Conservation (phyloP, 345 rosid species). For the Pistacia integerrima region DNA sequence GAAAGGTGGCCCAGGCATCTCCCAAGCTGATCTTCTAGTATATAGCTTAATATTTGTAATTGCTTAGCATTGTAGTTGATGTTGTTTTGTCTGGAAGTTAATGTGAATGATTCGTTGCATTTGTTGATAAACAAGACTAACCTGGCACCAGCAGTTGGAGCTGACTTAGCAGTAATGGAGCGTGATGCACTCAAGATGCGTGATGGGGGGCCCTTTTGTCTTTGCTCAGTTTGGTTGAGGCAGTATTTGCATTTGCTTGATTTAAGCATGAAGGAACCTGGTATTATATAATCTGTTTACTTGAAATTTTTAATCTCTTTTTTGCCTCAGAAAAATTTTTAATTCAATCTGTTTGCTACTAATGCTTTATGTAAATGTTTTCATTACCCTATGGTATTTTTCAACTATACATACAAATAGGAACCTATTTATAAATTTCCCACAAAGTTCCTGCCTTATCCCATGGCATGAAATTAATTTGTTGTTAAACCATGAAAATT, state of each 20-base stretch:
- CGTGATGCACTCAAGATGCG: conserved; percentile 90
- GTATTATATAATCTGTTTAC: neutral
- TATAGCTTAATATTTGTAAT: neutral
- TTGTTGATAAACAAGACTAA: conserved; percentile 94
- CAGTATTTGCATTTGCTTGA: neutral
- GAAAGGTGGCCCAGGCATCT: conserved; percentile 97
- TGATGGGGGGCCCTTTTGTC: conserved; percentile 95
- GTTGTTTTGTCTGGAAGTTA: neutral
- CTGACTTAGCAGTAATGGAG: conserved; percentile 85
- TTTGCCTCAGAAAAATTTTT: neutral
- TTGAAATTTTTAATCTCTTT: neutral
- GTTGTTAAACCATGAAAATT: too few relatives aligned
- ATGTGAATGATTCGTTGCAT: conserved; percentile 3
- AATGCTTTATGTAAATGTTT: neutral
- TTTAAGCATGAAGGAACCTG: neutral
- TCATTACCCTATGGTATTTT: too few relatives aligned
- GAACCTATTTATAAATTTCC: too few relatives aligned
- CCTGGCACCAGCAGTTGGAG: conserved; percentile 89
- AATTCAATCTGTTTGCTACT: too few relatives aligned
- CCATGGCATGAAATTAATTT: too few relatives aligned
- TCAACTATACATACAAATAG: too few relatives aligned
- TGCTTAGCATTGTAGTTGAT: too few relatives aligned
- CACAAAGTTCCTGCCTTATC: too few relatives aligned
- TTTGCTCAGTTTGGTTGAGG: conserved; percentile 70
- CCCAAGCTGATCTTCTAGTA: conserved; percentile 96